These are phyloP conservation scores for Soucietia sequanensis DNA, from an alignment of 805 yeast genomes.

Conservation along the genomic window DNA sequence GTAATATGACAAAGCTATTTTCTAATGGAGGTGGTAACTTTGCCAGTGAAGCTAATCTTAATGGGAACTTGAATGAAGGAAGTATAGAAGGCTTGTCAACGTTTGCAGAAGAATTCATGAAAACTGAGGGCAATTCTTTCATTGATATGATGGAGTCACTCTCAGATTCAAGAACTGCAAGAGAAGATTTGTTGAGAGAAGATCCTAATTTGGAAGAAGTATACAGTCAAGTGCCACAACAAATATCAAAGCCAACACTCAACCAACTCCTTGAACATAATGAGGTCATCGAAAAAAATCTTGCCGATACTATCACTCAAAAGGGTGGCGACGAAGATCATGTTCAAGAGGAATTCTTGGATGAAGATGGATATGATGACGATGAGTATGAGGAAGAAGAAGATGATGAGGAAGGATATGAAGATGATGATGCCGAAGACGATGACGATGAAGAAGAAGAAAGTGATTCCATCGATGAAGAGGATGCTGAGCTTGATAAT, in stretches of 20 bases:
- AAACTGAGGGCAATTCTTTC: constrained; percentile 75
- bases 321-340: not conserved
- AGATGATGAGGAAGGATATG: constrained; percentile 26
- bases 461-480: constrained; percentile 32
- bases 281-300: not conserved
- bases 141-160: constrained; percentile 77
- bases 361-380: constrained; percentile 22
- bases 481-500: constrained; percentile 38
- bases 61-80: constrained; percentile 20
- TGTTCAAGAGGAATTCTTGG: constrained; percentile 15
- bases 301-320: too few relatives aligned
- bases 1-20: constrained; percentile 21
- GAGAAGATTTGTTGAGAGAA: constrained; percentile 24
- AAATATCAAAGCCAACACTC: not conserved
- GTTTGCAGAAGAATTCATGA: constrained; percentile 76
- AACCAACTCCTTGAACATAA: not conserved
- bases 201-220: not conserved
- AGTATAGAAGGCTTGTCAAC: constrained; percentile 28
- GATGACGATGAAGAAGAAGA: constrained; percentile 25
- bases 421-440: constrained; percentile 26
- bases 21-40: constrained; percentile 6
- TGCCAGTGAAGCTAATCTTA: constrained; percentile 10
- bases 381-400: constrained; percentile 19
- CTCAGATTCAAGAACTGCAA: constrained; percentile 48
- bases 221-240: not conserved